Evolutionary conservation across 371 early-diverging fungal species (phyloP), one percentile per base, ranked within the genome.

Genomic region (Mucor velutinosus): DNA sequence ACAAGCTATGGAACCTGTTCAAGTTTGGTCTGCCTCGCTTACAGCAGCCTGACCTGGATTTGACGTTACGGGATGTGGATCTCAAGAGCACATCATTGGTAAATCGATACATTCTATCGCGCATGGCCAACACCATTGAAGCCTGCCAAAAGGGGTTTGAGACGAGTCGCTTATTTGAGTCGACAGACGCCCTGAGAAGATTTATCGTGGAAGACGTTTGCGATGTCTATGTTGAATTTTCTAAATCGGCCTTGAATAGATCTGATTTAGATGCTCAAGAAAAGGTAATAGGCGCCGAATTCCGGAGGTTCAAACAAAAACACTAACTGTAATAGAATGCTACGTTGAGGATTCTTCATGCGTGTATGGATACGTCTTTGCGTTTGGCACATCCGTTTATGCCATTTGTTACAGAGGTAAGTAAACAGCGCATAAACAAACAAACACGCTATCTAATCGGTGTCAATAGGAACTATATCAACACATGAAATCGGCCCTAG

Each of bases 401-500:
- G 97, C 99, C 99, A 12, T 99, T 97, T 82, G 84, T 99, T 4
- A 97, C 99, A 12, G 99, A 99, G 87, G 99, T 97, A 84, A 70
- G 89, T 11, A 76, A 75, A 80, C 82, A 58, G 43, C 30, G 7
- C 37, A 39, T 56, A 29, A 51, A 49, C 7, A n/a, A 58, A 57
- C 11, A 57, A 12, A 35, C 37, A 35, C 12, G 37, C 37, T 8
- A 7, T 33, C 8, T 3, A 35, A 35, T 12, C 37, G 12, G 37
- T 35, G 37, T 12, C 37, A 35, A 35, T 35, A 89, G 88, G 88
- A 89, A 82, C 58, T 89, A 30, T 89, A 87, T 84, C 88, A 89
- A 61, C 80, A 81, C 47, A 76, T 86, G 71, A 69, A 73, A 25
- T 65, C 78, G 7, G 49, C 53, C 25, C 53, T 53, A 2, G 27